Percentiles rank a stretch among this genome's conserved stretches.
Conservation (phyloP, 176 grass and related monocot genomes). For the Avena insularis region DNA sequence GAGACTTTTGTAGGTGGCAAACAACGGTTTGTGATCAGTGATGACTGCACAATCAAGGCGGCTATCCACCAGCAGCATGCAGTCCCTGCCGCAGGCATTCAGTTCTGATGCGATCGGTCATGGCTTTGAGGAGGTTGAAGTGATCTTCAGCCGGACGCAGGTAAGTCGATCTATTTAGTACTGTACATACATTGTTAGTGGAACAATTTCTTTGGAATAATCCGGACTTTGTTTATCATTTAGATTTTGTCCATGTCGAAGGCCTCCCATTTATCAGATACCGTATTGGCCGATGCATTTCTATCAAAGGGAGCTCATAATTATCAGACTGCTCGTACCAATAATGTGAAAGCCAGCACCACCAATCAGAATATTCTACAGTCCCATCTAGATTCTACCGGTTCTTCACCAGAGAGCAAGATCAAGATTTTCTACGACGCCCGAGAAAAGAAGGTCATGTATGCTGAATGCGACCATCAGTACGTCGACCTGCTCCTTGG, state of each 20-base stretch:
- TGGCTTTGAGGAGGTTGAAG: not conserved
- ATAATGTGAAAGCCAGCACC: not conserved
- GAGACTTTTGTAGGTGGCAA: not conserved
- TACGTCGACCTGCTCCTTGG: slow-evolving; percentile 11
- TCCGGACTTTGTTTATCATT: no score
- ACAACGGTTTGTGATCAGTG: not conserved
- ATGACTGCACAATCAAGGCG: not conserved
- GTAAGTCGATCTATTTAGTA: no score
- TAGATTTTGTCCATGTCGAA: not conserved
- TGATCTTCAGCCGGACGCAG: not conserved
- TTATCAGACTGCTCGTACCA: not conserved
- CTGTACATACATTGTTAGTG: no score
- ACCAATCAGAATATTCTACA: not conserved
- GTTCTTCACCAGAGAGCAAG: not conserved
- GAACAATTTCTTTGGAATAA: no score
- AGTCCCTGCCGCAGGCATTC: not conserved
- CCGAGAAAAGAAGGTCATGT: slow-evolving; percentile 8
- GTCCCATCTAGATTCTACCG: not conserved
- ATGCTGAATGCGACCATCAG: not conserved
- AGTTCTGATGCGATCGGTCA: not conserved
- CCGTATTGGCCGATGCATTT: not conserved
- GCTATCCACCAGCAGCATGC: not conserved
- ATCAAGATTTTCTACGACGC: slow-evolving; percentile 12
- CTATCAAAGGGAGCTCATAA: not conserved
- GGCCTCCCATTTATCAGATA: not conserved